Conservation (phyloP, 257 asterid species). For the Lithospermum erythrorhizon region DNA sequence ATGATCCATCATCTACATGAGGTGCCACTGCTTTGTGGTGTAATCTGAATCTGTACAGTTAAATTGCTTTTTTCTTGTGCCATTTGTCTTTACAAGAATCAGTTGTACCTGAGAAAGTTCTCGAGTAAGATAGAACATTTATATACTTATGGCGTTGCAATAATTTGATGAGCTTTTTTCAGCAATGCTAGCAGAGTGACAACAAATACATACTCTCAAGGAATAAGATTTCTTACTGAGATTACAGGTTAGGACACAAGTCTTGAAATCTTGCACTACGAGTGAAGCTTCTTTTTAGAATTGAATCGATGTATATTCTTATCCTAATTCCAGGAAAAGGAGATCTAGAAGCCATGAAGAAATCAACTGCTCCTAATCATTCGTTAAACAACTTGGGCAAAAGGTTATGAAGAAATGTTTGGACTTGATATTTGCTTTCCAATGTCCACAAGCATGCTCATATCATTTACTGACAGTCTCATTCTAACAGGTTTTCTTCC, state of each 20-base stretch:
- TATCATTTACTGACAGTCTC: conserved; percentile 12
- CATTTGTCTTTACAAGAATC: too few relatives aligned
- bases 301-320: conserved; percentile 7
- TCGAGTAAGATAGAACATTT: too few relatives aligned
- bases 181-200: conserved; percentile 82
- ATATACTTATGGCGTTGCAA: background rate
- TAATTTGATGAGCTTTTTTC: conserved; percentile 10
- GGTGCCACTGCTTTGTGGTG: too few relatives aligned
- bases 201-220: conserved; percentile 73
- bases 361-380: conserved; percentile 23
- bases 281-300: background rate
- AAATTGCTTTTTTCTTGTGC: too few relatives aligned
- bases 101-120: too few relatives aligned
- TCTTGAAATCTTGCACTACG: conserved; percentile 2
- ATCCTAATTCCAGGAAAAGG: conserved; percentile 25
- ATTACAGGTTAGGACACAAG: conserved; percentile 39
- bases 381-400: conserved; percentile 21
- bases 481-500: conserved; percentile 16
- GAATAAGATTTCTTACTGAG: conserved; percentile 74
- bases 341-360: conserved; percentile 23
- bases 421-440: background rate
- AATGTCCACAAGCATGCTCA: background rate
- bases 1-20: too few relatives aligned
- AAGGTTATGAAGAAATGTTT: conserved; percentile 29
- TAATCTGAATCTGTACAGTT: too few relatives aligned